Percentiles rank a stretch among this genome's conserved stretches.
These are phyloP conservation scores for Neurospora sp. DNA, from an alignment of 2,329 filamentous ascomycete species.

Conservation along the genomic window DNA sequence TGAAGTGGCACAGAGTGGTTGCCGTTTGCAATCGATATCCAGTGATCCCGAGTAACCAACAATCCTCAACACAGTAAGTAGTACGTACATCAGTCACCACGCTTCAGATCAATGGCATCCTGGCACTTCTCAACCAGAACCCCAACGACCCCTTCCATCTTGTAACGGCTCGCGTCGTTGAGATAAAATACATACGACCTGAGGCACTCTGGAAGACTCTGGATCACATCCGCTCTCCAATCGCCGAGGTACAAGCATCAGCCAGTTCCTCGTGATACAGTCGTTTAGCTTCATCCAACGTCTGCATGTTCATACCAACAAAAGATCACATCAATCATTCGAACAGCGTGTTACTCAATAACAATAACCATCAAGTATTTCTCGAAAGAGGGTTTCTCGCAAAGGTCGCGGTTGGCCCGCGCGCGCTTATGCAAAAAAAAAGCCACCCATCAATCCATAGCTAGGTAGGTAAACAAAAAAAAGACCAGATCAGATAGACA, in stretches of 20 bases:
- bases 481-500: background rate
- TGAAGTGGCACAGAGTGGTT: too few species aligned
- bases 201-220: background rate
- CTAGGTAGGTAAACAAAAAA: background rate
- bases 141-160: background rate
- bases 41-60: background rate
- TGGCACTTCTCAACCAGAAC: background rate
- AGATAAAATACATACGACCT: background rate
- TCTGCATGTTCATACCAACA: too few species aligned
- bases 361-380: slow-evolving; percentile 1
- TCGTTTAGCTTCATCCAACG: too few species aligned
- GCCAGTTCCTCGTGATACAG: too few species aligned
- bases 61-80: background rate
- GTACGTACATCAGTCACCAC: too few species aligned
- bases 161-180: background rate
- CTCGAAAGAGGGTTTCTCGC: background rate
- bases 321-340: slow-evolving; percentile 6
- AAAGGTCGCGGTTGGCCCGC: background rate
- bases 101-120: background rate
- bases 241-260: too few species aligned
- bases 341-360: background rate
- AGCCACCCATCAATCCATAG: background rate
- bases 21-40: background rate
- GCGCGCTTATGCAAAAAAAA: background rate
- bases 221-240: background rate